Evolutionary conservation across 2,329 filamentous ascomycete species (phyloP).

Genomic region (Aschersonia sp.): DNA sequence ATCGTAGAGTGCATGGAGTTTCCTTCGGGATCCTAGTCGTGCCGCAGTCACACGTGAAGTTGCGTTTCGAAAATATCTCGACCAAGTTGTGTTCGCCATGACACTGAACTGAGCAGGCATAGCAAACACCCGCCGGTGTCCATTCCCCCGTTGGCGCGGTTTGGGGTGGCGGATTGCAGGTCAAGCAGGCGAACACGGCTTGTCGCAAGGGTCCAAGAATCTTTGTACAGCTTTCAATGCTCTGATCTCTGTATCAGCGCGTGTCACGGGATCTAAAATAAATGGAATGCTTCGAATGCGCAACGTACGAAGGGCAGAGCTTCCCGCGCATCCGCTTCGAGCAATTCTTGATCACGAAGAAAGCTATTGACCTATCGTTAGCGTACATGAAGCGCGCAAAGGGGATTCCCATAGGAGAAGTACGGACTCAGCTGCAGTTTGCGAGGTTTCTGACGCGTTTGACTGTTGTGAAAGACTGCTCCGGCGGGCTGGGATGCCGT

Average conservation of each 20-base stretch:
- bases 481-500: conserved; percentile 23
- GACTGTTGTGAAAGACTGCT: conserved; percentile 46
- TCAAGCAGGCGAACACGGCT: conserved; percentile 81
- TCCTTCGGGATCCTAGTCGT: conserved; percentile 62
- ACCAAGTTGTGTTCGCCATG: conserved; percentile 92
- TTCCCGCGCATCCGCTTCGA: conserved; percentile 92
- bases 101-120: conserved; percentile 91
- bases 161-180: conserved; percentile 71
- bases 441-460: conserved; percentile 44
- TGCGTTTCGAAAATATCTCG: conserved; percentile 88
- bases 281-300: conserved; percentile 3
- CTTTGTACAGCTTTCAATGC: conserved; percentile 87
- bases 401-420: not conserved
- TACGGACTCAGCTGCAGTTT: conserved; percentile 55
- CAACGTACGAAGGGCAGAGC: conserved; percentile 71
- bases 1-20: conserved; percentile 62
- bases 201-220: conserved; percentile 81
- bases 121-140: conserved; percentile 70
- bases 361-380: conserved; percentile 38
- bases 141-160: conserved; percentile 33
- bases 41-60: conserved; percentile 94
- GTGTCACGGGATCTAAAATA: conserved; percentile 5
- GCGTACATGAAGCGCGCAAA: not conserved
- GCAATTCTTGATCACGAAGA: conserved; percentile 73
- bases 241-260: conserved; percentile 30